Percentiles rank a stretch among this genome's conserved stretches.
These are phyloP conservation scores for Cymbopogon flexuosus DNA, from an alignment of 202 grass and related monocot species.

Conservation along the genomic window DNA sequence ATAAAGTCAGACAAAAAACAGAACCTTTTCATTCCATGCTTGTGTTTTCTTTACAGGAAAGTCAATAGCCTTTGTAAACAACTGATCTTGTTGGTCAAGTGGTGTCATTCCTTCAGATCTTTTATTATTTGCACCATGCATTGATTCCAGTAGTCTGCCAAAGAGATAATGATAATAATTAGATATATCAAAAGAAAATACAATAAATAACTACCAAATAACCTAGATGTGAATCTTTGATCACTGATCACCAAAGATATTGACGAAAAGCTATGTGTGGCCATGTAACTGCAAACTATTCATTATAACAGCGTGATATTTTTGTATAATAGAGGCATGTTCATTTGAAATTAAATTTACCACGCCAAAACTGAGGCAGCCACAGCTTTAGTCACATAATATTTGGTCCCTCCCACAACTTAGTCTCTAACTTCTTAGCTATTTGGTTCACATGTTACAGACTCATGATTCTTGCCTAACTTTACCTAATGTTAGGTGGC, in stretches of 20 bases:
- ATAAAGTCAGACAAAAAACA: neutral
- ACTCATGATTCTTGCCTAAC: no score
- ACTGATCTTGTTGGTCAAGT: constrained; percentile 70
- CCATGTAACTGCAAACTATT: neutral
- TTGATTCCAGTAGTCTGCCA: constrained; percentile 65
- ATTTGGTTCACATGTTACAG: no score
- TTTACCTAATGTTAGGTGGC: no score
- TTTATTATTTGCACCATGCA: constrained; percentile 62
- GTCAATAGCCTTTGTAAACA: constrained; percentile 62
- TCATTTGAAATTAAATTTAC: neutral
- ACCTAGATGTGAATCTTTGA: neutral
- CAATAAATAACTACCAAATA: constrained; percentile 7
- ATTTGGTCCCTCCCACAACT: no score
- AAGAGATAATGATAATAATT: constrained; percentile 19
- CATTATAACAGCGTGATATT: no score
- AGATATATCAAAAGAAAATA: constrained; percentile 14
- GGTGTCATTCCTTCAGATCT: constrained; percentile 71
- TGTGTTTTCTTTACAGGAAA: constrained; percentile 71
- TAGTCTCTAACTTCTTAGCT: no score
- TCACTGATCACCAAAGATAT: neutral
- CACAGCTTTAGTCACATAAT: no score
- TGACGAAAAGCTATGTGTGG: neutral
- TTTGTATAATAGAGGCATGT: neutral
- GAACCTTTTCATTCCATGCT: constrained; percentile 88
- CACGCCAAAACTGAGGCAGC: neutral